Base-by-base conservation (phyloP, 805 yeast genomes). In the Diddensiella transvaalensis region DNA sequence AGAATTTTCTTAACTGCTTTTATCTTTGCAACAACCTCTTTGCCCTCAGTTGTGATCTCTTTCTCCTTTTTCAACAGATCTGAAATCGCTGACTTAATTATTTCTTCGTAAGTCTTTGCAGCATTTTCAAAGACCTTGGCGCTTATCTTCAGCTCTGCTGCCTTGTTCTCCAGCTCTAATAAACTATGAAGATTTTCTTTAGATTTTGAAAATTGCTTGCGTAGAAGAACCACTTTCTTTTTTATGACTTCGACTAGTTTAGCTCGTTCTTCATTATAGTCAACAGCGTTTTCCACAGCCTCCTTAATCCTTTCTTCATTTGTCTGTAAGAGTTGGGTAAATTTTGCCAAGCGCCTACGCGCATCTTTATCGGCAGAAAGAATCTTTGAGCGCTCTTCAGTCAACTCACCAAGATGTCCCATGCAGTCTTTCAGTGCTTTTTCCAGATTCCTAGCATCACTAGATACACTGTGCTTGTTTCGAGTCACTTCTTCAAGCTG, bases 41-140 rank as follows among this genome's bases (percentile, higher is more conserved):
- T 26, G 13, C 53, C 47, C 17, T 47, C 43, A 21, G 23, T 40
- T 32, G 32, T 23, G 33, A 52, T 50, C 47, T 40, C 40, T 15
- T 36, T 41, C 13, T 30, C 33, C 38, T 35, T 13, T 22, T 42
- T 22, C 21, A 18, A 30, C 24, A 38, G 21, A n/a, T 38, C 41
- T 18, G 41, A 11, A 13, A 8, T 38, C 5, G 21, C 23, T 37
- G 40, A 13, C 13, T 3, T 21, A 29, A 26, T 13, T 13, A 26
- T 13, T 8, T 26, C 13, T 13, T 8, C 13, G 32, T 26, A 26
- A 8, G 13, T 13, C 13, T 26, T 8, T 8, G 11, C 32, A 13
- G 32, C 32, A 26, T 26, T 26, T 26, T 26, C 11, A 26, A 26
- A 26, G 8, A 26, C 32, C 32, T 13, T 26, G 8, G 32, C 32